Conservation (phyloP, 225 moss, liverwort and hornwort species). For the Lunularia cruciata region DNA sequence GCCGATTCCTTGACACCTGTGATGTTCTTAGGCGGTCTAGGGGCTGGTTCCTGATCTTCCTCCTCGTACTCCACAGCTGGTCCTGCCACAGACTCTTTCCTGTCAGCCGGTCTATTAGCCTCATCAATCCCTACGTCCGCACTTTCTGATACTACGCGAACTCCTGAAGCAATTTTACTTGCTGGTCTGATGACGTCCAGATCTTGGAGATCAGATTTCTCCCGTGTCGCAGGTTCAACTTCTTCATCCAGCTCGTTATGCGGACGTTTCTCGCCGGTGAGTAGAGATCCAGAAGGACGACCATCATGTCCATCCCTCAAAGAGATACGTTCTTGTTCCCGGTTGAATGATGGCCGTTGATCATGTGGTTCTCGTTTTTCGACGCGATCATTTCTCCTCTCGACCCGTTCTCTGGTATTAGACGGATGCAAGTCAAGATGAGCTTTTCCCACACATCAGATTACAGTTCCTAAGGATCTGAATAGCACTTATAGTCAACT, state of each 20-base stretch:
- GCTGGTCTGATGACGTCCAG: conserved; percentile 34
- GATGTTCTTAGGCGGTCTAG: conserved; percentile 30
- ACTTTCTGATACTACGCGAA: conserved; percentile 39
- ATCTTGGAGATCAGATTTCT: conserved; percentile 47
- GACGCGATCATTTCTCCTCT: conserved; percentile 56
- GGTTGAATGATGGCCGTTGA: conserved; percentile 40
- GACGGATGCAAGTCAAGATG: too few relatives aligned
- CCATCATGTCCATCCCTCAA: conserved; percentile 48
- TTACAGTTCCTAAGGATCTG: too few relatives aligned
- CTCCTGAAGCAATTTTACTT: conserved; percentile 39
- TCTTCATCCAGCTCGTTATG: conserved; percentile 45
- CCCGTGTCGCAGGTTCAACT: conserved; percentile 41
- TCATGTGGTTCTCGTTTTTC: conserved; percentile 52
- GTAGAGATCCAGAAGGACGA: conserved; percentile 44
- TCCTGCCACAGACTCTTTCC: conserved; percentile 49
- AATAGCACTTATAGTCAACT: too few relatives aligned
- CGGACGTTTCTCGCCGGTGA: conserved; percentile 55
- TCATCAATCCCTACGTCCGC: conserved; percentile 43
- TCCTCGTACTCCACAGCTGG: conserved; percentile 51
- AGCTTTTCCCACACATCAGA: too few relatives aligned
- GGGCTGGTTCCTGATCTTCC: conserved; percentile 42
- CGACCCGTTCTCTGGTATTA: conserved; percentile 28
- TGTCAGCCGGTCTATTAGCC: conserved; percentile 22
- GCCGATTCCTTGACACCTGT: conserved; percentile 53
- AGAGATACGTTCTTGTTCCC: conserved; percentile 46